Base-by-base conservation (phyloP, 2,329 filamentous ascomycete genomes). In the Cephalotrichum gorgonifer region DNA sequence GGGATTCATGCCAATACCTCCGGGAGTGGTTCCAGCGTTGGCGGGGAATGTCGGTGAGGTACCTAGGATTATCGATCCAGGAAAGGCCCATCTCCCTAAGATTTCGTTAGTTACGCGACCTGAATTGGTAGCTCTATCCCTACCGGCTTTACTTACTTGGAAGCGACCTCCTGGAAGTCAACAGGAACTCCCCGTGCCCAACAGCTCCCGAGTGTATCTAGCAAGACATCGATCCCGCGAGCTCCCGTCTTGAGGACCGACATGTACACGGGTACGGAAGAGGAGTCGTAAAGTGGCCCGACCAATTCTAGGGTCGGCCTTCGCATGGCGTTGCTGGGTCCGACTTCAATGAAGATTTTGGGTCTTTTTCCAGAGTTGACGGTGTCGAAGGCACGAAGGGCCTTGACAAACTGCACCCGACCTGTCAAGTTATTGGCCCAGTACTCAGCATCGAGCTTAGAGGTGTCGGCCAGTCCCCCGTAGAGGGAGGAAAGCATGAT, bases 1-100 rank as follows among this genome's bases (percentile, higher is more conserved):
- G 68, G 1, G 71, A 72, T 51, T 79, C 75, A 51, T 74, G 68
- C 75, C 76, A 79, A 56, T 77, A 76, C 1, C 57, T 61, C 25
- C 67, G 73, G 25, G 62, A 59, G 51, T 78, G 75, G 27, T 78
- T 75, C 75, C 76, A 79, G 2, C 72, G 67, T 51, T 79, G 79
- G 1, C 67, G 63, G 2, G 76, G 76, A 28, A 79, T 57, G 50
- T 72, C 67, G 1, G 63, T 55, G 3, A 78, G 59, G 20, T 67
- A 67, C 48, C 60, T 62, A n/a, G 56, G 56, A 3, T 33, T 46
- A 38, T 6, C 51, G 39, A 1, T 52, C 35, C 35, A 39, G 51
- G 30, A 54, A 27, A 49, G 43, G 38, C 43, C 43, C 25, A 39
- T 27, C 2, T 64, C 64, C 20, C 60, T 59, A 41, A 67, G 48